Evolutionary conservation across 495 filamentous ascomycete species (phyloP).

Genomic region (Penicillium manginii): DNA sequence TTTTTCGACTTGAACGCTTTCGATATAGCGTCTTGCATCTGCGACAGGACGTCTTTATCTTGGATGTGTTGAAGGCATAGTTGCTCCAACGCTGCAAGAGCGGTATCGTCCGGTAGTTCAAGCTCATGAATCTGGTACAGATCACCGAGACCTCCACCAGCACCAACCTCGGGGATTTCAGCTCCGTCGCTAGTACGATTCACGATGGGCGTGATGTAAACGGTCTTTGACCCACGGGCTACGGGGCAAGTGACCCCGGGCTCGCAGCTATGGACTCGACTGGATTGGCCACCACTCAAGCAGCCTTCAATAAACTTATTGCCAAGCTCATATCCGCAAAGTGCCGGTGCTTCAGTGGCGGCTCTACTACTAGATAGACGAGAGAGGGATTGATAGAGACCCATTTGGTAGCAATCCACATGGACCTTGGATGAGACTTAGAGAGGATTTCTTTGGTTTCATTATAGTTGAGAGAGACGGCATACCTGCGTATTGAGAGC

Average conservation of each 20-base stretch:
- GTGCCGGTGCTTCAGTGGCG: constrained; percentile 61
- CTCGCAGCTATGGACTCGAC: constrained; percentile 89
- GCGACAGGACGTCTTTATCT: constrained; percentile 35
- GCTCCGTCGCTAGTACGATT: constrained; percentile 56
- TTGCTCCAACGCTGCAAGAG: constrained; percentile 51
- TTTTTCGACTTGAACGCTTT: constrained; percentile 39
- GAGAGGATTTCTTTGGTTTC: background rate
- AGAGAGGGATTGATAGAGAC: constrained; percentile 70
- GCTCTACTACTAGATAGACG: constrained; percentile 34
- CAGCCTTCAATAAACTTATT: constrained; percentile 47
- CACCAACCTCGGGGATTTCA: constrained; percentile 72
- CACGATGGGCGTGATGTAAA: constrained; percentile 81
- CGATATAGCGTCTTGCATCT: constrained; percentile 36
- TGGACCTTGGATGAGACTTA: constrained; percentile 61
- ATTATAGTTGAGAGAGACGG: background rate
- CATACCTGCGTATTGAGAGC: constrained; percentile 66
- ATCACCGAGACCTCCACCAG: constrained; percentile 81
- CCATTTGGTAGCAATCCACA: constrained; percentile 77
- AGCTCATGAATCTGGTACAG: constrained; percentile 67
- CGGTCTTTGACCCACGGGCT: constrained; percentile 55
- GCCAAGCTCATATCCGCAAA: constrained; percentile 78
- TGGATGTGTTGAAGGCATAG: constrained; percentile 48
- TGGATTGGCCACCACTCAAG: constrained; percentile 57
- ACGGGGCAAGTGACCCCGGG: constrained; percentile 66
- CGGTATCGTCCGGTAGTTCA: constrained; percentile 52